Conservation (phyloP, 1,284 basidiomycete species). For the Violaceomyces palustris region DNA sequence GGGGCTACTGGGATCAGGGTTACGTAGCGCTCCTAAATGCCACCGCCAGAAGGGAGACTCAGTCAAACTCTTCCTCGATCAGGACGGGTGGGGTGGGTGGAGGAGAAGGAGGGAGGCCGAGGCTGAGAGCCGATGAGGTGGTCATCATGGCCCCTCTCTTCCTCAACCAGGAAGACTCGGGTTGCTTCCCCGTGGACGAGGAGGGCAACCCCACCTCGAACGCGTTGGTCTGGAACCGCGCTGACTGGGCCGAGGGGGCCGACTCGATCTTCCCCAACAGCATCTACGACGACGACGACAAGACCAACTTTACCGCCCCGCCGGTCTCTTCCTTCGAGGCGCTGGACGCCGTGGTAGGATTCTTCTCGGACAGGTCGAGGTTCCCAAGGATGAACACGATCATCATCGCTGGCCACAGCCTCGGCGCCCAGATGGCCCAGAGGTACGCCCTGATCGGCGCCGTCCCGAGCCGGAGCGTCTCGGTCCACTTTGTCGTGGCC, state of each 20-base stretch:
- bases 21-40: slow-evolving; percentile 25
- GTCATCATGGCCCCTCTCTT: slow-evolving; percentile 37
- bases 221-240: slow-evolving; percentile 19
- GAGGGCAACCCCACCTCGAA: slow-evolving; percentile 8
- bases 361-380: slow-evolving; percentile 17
- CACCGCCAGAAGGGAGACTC: slow-evolving; percentile 13
- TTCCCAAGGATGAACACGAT: slow-evolving; percentile 35
- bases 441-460: slow-evolving; percentile 30
- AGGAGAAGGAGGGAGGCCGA: too few species aligned
- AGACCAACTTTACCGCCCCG: slow-evolving; percentile 5
- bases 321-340: slow-evolving; percentile 29
- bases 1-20: slow-evolving; percentile 30
- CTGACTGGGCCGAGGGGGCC: slow-evolving; percentile 25
- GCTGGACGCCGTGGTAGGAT: slow-evolving; percentile 16
- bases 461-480: slow-evolving; percentile 16
- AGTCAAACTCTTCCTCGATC: too few species aligned
- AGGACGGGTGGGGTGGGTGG: too few species aligned
- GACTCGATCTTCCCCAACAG: slow-evolving; percentile 19
- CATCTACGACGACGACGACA: slow-evolving; percentile 6
- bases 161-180: slow-evolving; percentile 25
- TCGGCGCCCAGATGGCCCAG: slow-evolving; percentile 34
- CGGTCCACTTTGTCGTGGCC: slow-evolving; percentile 38
- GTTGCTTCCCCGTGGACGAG: slow-evolving; percentile 16
- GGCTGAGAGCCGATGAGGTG: slow-evolving; percentile 21
- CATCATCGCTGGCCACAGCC: slow-evolving; percentile 28